A percentile compares a stretch with the other conserved stretches of the same genome.
Conservation (phyloP, 176 grass and related monocot genomes). For the Thinopyrum elongatum region DNA sequence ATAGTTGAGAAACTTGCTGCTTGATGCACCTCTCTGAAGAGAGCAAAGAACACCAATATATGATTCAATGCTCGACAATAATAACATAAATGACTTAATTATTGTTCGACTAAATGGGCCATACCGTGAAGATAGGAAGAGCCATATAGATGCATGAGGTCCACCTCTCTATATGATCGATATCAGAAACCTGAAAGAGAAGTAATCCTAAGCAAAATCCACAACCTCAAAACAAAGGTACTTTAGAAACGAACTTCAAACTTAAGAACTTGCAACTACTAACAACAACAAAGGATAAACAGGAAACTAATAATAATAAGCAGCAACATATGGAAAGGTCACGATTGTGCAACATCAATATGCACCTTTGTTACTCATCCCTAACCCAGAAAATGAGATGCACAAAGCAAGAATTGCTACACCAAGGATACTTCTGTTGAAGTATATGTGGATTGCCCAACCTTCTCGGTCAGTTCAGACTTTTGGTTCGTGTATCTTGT, state of each 20-base stretch:
- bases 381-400: not conserved
- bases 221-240: not conserved
- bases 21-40: conserved; percentile 89
- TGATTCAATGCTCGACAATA: conserved; percentile 11
- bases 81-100: not conserved
- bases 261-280: not conserved
- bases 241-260: not conserved
- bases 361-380: not conserved
- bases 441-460: not conserved
- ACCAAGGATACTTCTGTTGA: not conserved
- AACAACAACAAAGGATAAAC: not conserved
- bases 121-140: conserved; percentile 92
- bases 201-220: conserved; percentile 15
- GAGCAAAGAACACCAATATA: conserved; percentile 20
- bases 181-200: conserved; percentile 72
- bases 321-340: not conserved
- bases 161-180: conserved; percentile 86
- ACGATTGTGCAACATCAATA: not conserved
- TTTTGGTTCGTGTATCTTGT: not conserved
- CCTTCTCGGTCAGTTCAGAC: not conserved
- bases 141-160: conserved; percentile 99
- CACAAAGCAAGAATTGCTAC: not conserved
- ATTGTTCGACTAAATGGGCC: not conserved
- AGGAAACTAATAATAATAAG: not conserved
- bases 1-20: conserved; percentile 95